A percentile compares a stretch with the other conserved stretches of the same genome.
phyloP scores from a whole-genome alignment of 2,329 filamentous ascomycete species.

The Paracoccidioides brasiliensis region DNA sequence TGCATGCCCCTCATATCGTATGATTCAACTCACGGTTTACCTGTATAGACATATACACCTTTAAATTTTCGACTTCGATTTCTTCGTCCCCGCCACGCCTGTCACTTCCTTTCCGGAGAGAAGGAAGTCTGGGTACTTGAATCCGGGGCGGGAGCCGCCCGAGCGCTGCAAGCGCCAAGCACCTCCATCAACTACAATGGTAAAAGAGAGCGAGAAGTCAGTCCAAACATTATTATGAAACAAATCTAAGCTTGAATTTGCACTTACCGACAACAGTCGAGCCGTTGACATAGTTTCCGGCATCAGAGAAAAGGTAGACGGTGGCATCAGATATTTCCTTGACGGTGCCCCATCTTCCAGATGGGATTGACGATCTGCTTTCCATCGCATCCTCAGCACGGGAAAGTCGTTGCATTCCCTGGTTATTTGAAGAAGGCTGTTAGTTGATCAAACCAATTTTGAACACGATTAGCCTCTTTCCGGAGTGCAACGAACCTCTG shows the following conservation, averaged over 20 bases:
- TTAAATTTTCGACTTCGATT: constrained; percentile 37
- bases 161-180: constrained; percentile 27
- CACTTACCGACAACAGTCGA: constrained; percentile 53
- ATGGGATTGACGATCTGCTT: constrained; percentile 46
- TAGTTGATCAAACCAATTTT: background rate
- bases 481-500: constrained; percentile 41
- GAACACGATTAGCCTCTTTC: too few species aligned
- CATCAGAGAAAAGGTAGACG: constrained; percentile 74
- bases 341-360: constrained; percentile 63
- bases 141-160: constrained; percentile 21
- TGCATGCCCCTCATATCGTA: too few species aligned
- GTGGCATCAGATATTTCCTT: constrained; percentile 89
- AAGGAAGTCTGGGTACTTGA: constrained; percentile 47
- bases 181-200: constrained; percentile 27
- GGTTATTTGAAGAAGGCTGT: background rate
- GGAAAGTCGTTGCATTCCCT: constrained; percentile 52
- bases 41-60: background rate
- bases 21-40: background rate
- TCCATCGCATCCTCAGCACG: constrained; percentile 39
- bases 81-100: constrained; percentile 47
- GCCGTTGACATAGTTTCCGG: constrained; percentile 76
- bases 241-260: background rate
- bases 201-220: background rate
- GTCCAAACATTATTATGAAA: background rate
- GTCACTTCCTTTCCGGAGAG: constrained; percentile 40